A percentile compares a stretch with the other conserved stretches of the same genome.
Evolutionary conservation across 2,329 filamentous ascomycete genomes (phyloP).

Genomic region (Fusarium stilboides): DNA sequence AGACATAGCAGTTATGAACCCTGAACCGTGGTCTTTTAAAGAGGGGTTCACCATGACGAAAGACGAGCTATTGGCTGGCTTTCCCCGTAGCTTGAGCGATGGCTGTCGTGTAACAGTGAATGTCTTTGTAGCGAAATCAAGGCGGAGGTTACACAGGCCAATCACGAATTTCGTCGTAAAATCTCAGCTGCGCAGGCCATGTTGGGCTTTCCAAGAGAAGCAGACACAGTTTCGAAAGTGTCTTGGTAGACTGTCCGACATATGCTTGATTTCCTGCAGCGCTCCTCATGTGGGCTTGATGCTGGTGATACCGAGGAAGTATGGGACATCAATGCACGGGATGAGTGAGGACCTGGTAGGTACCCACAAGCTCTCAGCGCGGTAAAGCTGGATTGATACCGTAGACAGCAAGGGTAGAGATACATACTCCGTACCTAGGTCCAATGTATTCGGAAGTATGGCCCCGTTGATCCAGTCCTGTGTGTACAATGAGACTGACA

Average conservation of each 20-base stretch:
- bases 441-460: neutral
- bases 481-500: conserved; percentile 1
- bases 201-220: conserved; percentile 26
- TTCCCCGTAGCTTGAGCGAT: conserved; percentile 26
- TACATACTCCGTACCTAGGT: neutral
- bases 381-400: conserved; percentile 4
- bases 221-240: conserved; percentile 41
- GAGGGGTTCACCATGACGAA: conserved; percentile 29
- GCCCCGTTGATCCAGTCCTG: conserved; percentile 11
- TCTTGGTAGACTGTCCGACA: conserved; percentile 31
- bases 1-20: conserved; percentile 36
- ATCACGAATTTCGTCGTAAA: conserved; percentile 21
- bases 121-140: conserved; percentile 27
- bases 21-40: conserved; percentile 28
- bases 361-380: conserved; percentile 14
- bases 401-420: neutral
- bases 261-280: conserved; percentile 28
- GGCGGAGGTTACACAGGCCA: conserved; percentile 28
- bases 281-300: conserved; percentile 21
- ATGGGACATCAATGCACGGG: conserved; percentile 16
- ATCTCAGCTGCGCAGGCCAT: conserved; percentile 37
- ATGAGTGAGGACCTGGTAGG: conserved; percentile 8
- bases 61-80: conserved; percentile 32
- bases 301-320: conserved; percentile 35
- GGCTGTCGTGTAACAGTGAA: conserved; percentile 43